Evolutionary conservation across 2,329 filamentous ascomycete species (phyloP), one percentile per base, ranked within the genome.

Genomic region (Calonectria hongkongensis): DNA sequence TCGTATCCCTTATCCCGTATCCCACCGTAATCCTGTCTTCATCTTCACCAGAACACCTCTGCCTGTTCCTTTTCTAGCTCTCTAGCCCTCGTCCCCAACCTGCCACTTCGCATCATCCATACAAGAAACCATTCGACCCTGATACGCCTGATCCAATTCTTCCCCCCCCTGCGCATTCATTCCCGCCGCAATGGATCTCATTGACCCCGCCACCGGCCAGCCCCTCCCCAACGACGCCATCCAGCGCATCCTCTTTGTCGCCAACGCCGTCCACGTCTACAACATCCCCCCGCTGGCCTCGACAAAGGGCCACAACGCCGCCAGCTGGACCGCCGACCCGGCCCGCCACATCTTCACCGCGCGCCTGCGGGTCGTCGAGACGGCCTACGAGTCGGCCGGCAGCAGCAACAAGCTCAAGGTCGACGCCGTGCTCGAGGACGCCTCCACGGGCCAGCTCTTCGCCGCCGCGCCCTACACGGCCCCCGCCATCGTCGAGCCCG

Each of bases 311-410:
- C 94, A 98, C 88, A 90, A 89, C 43, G 95, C 95, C 72, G 89
- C 92, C 15, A 86, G 89, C 75, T 98, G 95, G 95, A 97, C 95
- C 33, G 87, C 88, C 58, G 89, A 93, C 73, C 90, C 91, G 73
- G 88, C 90, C 75, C 91, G 92, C 45, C 92, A 95, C 82, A 97
- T 98, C 85, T 97, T 98, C 87, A 96, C 94, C 62, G 94, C 93
- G 51, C 93, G 95, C 60, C 85, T 97, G 67, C 94, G 95, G 80
- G 87, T 96, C 75, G 86, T 97, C 80, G 94, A 96, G 84, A 96
- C 94, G 2, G 92, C 93, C 6, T 87, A 91, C 70, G 84, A 88
- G 33, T 78, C 75, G 33, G 12, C 58, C 77, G 41, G 63, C 76
- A 58, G 30, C 66, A 83, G 86, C 68, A 89, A 91, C 75, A 87